Evolutionary conservation across 345 rosid genomes (phyloP).

Genomic region (Corymbia maculata): DNA sequence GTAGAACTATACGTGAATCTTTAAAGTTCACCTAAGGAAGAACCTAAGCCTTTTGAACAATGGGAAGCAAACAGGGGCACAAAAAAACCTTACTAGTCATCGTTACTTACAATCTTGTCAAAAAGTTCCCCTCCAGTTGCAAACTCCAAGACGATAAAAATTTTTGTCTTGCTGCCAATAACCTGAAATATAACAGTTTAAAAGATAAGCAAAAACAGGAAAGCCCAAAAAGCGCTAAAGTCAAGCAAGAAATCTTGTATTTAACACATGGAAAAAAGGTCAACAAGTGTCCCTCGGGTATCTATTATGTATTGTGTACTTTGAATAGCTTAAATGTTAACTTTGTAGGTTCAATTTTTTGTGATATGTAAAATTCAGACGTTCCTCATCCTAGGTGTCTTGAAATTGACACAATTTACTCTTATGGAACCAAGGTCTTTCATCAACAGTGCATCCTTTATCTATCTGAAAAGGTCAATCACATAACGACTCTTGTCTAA

Average conservation of each 20-base stretch:
- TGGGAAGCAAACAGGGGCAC: background rate
- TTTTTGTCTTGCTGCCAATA: constrained; percentile 67
- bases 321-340: background rate
- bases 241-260: background rate
- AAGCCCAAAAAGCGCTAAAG: background rate
- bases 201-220: background rate
- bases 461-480: background rate
- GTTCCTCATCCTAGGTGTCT: background rate
- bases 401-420: background rate
- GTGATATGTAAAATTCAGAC: background rate
- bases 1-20: background rate
- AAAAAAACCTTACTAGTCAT: background rate
- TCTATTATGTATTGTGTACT: background rate
- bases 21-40: background rate
- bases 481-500: background rate
- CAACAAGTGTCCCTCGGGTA: background rate
- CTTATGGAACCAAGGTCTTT: background rate
- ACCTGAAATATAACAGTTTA: constrained; percentile 23
- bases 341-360: background rate
- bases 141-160: constrained; percentile 67
- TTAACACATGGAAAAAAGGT: background rate
- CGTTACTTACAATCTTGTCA: constrained; percentile 62
- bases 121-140: constrained; percentile 76
- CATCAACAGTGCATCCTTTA: background rate
- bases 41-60: background rate